Evolutionary conservation across 2,329 filamentous ascomycete species (phyloP).

Genomic region (Dactylellina sp.): DNA sequence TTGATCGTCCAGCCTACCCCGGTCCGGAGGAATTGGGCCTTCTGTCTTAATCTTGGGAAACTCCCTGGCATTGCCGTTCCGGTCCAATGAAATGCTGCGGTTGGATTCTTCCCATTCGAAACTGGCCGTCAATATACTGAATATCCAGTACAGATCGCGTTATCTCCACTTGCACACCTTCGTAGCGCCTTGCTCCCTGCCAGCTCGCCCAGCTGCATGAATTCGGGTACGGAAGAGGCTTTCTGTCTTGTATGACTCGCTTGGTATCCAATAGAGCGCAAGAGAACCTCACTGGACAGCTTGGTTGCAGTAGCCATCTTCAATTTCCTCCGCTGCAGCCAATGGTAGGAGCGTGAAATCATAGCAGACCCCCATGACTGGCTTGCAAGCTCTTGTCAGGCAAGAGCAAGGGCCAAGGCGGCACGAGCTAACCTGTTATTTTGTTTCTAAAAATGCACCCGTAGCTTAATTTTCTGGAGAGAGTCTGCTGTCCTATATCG

Average conservation of each 20-base stretch:
- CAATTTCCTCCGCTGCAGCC: conserved; percentile 37
- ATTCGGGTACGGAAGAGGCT: conserved; percentile 54
- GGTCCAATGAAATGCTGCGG: conserved; percentile 44
- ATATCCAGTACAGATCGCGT: not conserved
- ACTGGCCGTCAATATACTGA: conserved; percentile 5
- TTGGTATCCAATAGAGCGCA: conserved; percentile 34
- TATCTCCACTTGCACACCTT: conserved; percentile 7
- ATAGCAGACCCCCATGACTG: conserved; percentile 27
- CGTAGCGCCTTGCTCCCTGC: conserved; percentile 53
- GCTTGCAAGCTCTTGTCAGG: conserved; percentile 28
- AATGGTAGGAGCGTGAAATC: conserved; percentile 20
- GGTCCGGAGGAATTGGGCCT: conserved; percentile 25
- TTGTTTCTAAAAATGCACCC: conserved; percentile 55
- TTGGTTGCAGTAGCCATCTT: conserved; percentile 18
- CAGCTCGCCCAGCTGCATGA: conserved; percentile 40
- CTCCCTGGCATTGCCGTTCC: conserved; percentile 13
- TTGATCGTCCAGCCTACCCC: conserved; percentile 39
- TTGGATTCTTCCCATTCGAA: not conserved
- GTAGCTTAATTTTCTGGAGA: conserved; percentile 8
- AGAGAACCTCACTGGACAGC: conserved; percentile 5
- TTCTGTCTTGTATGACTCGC: conserved; percentile 45
- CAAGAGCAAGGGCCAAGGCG: conserved; percentile 42
- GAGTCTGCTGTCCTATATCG: conserved; percentile 8
- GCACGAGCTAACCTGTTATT: conserved; percentile 27
- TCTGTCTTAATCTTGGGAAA: not conserved